Evolutionary conservation across 768 basidiomycete genomes (phyloP), one percentile per base, ranked within the genome.

Genomic region (Gymnopilus dilepis): DNA sequence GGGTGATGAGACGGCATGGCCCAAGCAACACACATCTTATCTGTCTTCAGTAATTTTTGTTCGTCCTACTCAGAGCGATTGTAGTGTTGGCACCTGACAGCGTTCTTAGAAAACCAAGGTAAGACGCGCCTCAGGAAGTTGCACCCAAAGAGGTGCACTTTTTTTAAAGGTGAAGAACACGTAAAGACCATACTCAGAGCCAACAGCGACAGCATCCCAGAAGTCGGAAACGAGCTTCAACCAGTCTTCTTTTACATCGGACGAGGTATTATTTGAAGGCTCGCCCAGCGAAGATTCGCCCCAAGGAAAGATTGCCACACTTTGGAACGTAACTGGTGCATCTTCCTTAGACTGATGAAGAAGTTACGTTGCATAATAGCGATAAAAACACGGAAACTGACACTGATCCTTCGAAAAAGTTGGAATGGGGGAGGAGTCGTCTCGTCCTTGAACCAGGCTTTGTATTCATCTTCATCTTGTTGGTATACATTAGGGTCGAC

Each of bases 21-120:
- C 91, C 90, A 92, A 41, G 85, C 85, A 62, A 86, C 80, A 45
- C 71, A 70, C 22, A 77, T 74, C 43, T 67, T 71, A 67, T 82
- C 80, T 1, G 69, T 60, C 19, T 65, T 64, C 6, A 74, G 67
- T 12, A 74, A 60, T 38, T 64, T 59, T 37, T 67, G 66, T 15
- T 54, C 40, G 42, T 62, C 64, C 68, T 68, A 52, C 4, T 37
- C 21, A 15, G 33, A 6, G 31, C 19, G 19, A 28, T 50, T 1
- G 31, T 7, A 52, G 24, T 21, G 30, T 41, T 37, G n/a, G 52
- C 19, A 40, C 19, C 21, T 33, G 12, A 28, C 19, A 40, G 26
- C 5, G 28, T 34, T 8, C 21, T 31, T 11, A 9, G 56, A n/a
- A 31, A 12, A 13, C 19, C n/a, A n/a, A 50, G n/a, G 31, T 33